Evolutionary conservation across 305 asterid genomes (phyloP), one percentile per base, ranked within the genome.

Genomic region (Solanum hybrid): DNA sequence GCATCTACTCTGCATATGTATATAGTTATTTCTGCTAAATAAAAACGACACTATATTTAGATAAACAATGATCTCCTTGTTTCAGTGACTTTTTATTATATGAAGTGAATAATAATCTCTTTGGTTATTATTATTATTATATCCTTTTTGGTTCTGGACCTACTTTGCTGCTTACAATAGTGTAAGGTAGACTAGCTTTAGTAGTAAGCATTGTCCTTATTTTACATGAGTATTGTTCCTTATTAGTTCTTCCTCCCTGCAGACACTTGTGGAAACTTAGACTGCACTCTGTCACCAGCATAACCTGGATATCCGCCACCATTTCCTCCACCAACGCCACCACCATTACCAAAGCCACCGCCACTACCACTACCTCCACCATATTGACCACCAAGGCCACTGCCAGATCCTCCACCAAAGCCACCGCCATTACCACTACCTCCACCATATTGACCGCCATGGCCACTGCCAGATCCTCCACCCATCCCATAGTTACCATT

Each of bases 231-330:
- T n/a, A 56, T 7, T 20, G 27, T 17, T n/a, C 86, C 36, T 71
- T 87, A 1, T 32, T 56, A 84, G 90, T 92, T 73, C 88, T 77
- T n/a, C 80, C 89, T 10, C 75, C 89, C 24, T 34, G 79, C 73
- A 66, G 36, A 81, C 91, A 40, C 46, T 79, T 29, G 6, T 32
- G 73, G 10, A 1, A 84, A 17, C 73, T 29, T 84, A 27, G 29
- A 84, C 73, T 84, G 87, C 87, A 2, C 73, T 7, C 76, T 66
- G 1, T 31, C 84, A n/a, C 92, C 88, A 3, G 82, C 92, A 71
- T 64, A 29, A 32, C 88, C 91, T 40, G 91, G 89, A 37, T 72
- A 80, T 40, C 92, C 89, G 22, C 91, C 93, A 29, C 86, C 88
- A 16, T 89, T 77, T 16, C 91, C 92, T 16, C 88, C 85, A 20